Percentiles rank a stretch among this genome's conserved stretches.
phyloP scores from a whole-genome alignment of 1,284 basidiomycete genomes.

The Trichosporon sp. region DNA sequence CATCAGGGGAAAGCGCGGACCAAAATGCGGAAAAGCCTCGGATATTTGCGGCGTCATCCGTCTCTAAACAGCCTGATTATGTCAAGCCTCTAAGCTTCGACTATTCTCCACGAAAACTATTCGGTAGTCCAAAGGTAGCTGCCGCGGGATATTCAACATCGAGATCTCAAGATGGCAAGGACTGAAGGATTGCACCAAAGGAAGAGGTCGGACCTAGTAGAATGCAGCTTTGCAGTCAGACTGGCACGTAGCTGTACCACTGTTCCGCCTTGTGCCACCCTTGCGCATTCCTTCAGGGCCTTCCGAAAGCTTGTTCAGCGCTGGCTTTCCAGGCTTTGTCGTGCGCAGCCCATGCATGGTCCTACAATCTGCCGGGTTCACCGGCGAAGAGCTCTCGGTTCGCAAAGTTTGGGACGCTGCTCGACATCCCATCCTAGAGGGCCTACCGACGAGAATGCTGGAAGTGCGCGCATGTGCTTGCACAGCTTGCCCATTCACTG shows the following conservation, averaged over 20 bases:
- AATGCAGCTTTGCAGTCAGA: not conserved
- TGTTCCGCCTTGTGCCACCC: not conserved
- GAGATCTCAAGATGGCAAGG: too few species aligned
- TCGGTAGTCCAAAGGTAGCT: not conserved
- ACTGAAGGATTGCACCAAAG: too few species aligned
- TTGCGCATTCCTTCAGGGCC: slow-evolving; percentile 2
- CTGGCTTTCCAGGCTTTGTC: not conserved
- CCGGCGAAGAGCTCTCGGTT: not conserved
- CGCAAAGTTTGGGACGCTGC: not conserved
- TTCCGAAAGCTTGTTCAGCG: not conserved
- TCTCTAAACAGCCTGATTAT: not conserved
- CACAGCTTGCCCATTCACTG: not conserved
- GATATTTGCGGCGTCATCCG: slow-evolving; percentile 2
- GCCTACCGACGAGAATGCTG: not conserved
- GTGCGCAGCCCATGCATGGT: too few species aligned
- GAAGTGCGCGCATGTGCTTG: not conserved
- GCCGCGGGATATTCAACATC: too few species aligned
- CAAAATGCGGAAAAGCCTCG: not conserved
- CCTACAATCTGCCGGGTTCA: not conserved
- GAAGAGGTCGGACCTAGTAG: too few species aligned
- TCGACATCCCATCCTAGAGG: not conserved
- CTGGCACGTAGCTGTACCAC: not conserved
- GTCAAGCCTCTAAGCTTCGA: too few species aligned
- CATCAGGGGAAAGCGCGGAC: not conserved
- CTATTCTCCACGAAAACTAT: too few species aligned